phyloP scores from a whole-genome alignment of 495 filamentous ascomycete genomes.

The Talaromyces trachyspermus region DNA sequence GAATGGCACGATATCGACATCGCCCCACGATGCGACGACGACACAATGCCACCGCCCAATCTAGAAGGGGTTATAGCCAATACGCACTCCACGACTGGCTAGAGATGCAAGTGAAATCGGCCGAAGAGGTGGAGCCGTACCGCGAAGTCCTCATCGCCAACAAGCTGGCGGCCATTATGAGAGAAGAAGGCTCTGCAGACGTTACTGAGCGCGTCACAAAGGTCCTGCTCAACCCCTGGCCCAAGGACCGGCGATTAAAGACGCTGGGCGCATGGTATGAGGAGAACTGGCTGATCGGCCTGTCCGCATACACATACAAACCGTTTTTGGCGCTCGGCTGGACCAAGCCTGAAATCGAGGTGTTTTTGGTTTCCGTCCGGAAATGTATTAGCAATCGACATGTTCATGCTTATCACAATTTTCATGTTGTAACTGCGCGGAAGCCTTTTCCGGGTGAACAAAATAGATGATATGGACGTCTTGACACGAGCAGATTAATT shows the following conservation, averaged over 20 bases:
- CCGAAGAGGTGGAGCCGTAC: conserved; percentile 38
- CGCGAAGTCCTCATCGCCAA: conserved; percentile 46
- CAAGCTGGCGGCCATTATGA: conserved; percentile 47
- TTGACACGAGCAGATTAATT: too few relatives aligned
- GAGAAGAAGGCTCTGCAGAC: conserved; percentile 56
- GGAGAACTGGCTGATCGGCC: conserved; percentile 31
- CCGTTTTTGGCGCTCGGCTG: conserved; percentile 35
- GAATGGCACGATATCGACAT: conserved; percentile 56
- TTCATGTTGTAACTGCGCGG: conserved; percentile 47
- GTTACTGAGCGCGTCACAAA: conserved; percentile 49
- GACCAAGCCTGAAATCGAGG: conserved; percentile 46
- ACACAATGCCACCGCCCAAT: conserved; percentile 41
- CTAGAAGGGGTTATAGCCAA: conserved; percentile 34
- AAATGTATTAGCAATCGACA: conserved; percentile 45
- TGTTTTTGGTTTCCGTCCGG: conserved; percentile 52
- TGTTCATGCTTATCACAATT: conserved; percentile 49
- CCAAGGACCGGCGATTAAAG: conserved; percentile 45
- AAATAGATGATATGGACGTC: neutral
- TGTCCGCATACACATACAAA: conserved; percentile 43
- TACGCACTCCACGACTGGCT: conserved; percentile 47
- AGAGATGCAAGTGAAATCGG: conserved; percentile 38
- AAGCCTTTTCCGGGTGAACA: conserved; percentile 35
- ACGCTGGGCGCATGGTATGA: conserved; percentile 39
- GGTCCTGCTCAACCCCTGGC: conserved; percentile 54
- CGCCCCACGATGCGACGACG: conserved; percentile 55